Evolutionary conservation across 2,329 filamentous ascomycete genomes (phyloP).

Genomic region (Colletotrichum liriopes): DNA sequence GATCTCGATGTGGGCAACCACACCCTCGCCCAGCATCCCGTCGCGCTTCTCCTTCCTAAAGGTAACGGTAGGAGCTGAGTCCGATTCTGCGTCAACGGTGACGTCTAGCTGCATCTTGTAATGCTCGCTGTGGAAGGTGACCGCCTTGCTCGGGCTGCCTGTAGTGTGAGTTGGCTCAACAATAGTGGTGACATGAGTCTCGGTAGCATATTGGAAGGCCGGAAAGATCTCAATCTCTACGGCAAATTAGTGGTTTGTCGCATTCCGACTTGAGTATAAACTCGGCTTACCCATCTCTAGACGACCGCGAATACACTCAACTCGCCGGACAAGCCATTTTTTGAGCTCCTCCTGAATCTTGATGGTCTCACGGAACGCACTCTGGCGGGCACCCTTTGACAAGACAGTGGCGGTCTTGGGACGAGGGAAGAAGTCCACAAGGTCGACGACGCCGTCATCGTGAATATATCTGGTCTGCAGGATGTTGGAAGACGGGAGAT

Average conservation of each 20-base stretch:
- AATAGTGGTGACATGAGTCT: constrained; percentile 73
- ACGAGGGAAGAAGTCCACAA: constrained; percentile 83
- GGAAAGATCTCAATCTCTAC: constrained; percentile 80
- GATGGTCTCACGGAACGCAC: constrained; percentile 68
- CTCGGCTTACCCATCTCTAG: constrained; percentile 70
- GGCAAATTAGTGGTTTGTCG: neutral
- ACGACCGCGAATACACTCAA: constrained; percentile 80
- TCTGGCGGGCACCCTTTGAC: constrained; percentile 61
- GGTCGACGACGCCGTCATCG: constrained; percentile 80
- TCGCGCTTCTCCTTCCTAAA: constrained; percentile 69
- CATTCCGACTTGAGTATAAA: too few species aligned
- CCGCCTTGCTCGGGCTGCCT: constrained; percentile 68
- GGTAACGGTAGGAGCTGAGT: constrained; percentile 64
- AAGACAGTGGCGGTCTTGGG: constrained; percentile 72
- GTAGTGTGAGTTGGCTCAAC: constrained; percentile 60
- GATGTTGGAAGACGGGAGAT: constrained; percentile 82
- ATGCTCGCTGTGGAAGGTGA: constrained; percentile 73
- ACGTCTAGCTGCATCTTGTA: constrained; percentile 78
- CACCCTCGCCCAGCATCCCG: constrained; percentile 73
- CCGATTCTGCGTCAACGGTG: constrained; percentile 71
- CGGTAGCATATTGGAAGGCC: constrained; percentile 79
- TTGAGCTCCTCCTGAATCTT: constrained; percentile 75
- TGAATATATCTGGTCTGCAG: constrained; percentile 84
- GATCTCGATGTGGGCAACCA: constrained; percentile 73
- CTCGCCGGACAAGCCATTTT: constrained; percentile 79